Evolutionary conservation across 805 yeast species (phyloP).

Genomic region (Candida insectorum): DNA sequence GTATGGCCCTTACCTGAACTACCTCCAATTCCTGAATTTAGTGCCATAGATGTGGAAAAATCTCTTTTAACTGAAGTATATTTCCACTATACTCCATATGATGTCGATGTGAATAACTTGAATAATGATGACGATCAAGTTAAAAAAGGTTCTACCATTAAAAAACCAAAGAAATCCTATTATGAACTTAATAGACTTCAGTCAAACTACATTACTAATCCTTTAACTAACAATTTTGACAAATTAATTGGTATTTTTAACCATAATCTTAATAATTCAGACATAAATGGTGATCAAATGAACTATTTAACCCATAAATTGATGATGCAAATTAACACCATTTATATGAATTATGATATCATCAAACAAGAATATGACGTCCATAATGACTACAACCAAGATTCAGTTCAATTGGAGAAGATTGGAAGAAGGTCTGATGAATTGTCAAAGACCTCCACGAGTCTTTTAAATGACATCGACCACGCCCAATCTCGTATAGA

Average conservation of each 20-base stretch:
- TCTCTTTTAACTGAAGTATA: constrained; percentile 73
- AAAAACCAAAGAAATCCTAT: constrained; percentile 27
- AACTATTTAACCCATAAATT: constrained; percentile 58
- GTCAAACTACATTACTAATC: constrained; percentile 68
- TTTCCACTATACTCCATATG: constrained; percentile 53
- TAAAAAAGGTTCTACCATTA: constrained; percentile 1
- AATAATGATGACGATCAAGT: constrained; percentile 9
- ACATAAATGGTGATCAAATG: constrained; percentile 5
- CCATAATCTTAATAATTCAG: constrained; percentile 19
- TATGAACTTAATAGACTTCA: constrained; percentile 62
- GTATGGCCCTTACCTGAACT: constrained; percentile 83
- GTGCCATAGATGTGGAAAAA: constrained; percentile 73
- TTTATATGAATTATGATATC: constrained; percentile 41
- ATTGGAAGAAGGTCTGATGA: constrained; percentile 44
- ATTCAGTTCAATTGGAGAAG: constrained; percentile 33
- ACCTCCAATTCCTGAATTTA: constrained; percentile 58
- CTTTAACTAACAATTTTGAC: constrained; percentile 50
- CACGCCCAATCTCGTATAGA: constrained; percentile 35
- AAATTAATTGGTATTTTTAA: constrained; percentile 49
- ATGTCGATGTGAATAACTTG: constrained; percentile 24
- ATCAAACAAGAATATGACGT: constrained; percentile 41
- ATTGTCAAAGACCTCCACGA: constrained; percentile 41
- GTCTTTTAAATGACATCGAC: constrained; percentile 44
- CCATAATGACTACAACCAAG: constrained; percentile 31
- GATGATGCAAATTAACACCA: constrained; percentile 51